A percentile compares a stretch with the other conserved stretches of the same genome.
Conservation (phyloP, 1,139 yeast species). For the Groenewaldozyma sp. region DNA sequence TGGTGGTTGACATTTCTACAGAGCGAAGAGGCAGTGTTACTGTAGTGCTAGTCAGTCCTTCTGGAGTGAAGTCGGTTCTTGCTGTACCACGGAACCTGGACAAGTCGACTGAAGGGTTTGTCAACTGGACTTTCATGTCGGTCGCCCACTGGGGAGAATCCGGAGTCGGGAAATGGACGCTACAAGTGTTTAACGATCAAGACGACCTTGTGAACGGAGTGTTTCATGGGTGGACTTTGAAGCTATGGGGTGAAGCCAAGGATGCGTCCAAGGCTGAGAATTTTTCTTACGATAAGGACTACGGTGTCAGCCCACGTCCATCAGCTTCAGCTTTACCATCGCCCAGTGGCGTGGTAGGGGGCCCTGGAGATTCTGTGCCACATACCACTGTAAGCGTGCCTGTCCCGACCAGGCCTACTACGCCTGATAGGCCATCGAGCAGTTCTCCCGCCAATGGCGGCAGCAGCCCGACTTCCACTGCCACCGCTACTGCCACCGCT, state of each 20-base stretch:
- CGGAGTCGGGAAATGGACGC: constrained; percentile 75
- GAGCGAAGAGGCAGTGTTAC: constrained; percentile 61
- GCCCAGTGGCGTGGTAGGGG: no score
- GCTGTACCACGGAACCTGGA: constrained; percentile 68
- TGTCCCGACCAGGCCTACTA: constrained; percentile 1
- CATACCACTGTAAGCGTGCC: background rate
- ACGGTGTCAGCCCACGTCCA: background rate
- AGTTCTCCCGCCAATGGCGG: background rate
- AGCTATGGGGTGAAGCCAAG: constrained; percentile 70
- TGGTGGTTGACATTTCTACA: constrained; percentile 63
- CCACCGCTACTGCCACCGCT: constrained; percentile 9
- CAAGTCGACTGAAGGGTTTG: constrained; percentile 47
- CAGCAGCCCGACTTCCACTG: constrained; percentile 2
- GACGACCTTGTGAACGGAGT: constrained; percentile 34
- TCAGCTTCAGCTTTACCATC: constrained; percentile 4
- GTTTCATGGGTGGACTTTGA: constrained; percentile 64
- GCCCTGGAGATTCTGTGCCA: background rate
- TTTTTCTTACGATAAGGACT: constrained; percentile 28
- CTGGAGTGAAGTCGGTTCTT: constrained; percentile 61
- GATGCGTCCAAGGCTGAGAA: constrained; percentile 52
- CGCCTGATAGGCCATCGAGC: constrained; percentile 2
- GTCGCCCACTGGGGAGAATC: constrained; percentile 97
- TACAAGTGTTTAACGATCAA: constrained; percentile 48
- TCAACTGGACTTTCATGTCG: constrained; percentile 90
- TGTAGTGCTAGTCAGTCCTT: constrained; percentile 62